Evolutionary conservation across 1,284 basidiomycete genomes (phyloP).

Genomic region (Ganoderma sp.): DNA sequence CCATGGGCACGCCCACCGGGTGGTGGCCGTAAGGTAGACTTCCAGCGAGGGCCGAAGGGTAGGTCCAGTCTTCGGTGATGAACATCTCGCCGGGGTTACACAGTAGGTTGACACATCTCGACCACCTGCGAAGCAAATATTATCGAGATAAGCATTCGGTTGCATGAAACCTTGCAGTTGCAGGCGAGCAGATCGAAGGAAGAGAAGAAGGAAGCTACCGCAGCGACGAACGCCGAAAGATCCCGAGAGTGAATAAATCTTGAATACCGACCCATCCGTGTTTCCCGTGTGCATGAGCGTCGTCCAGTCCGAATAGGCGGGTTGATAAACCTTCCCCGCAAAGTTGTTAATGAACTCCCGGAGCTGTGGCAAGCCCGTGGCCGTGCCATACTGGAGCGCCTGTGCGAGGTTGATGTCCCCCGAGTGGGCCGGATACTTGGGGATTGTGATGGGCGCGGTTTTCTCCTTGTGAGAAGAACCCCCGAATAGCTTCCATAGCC

Average conservation of each 20-base stretch:
- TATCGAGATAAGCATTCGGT: not conserved
- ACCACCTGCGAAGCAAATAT: constrained; percentile 47
- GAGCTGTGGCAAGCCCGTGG: constrained; percentile 59
- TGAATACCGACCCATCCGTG: constrained; percentile 65
- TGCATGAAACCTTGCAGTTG: not conserved
- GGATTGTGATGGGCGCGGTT: constrained; percentile 60
- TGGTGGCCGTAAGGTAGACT: constrained; percentile 55
- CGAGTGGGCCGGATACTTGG: constrained; percentile 58
- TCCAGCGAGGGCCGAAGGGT: constrained; percentile 57
- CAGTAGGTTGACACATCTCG: constrained; percentile 58
- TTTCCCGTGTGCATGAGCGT: constrained; percentile 74
- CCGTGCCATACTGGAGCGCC: constrained; percentile 78
- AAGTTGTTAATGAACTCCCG: constrained; percentile 64
- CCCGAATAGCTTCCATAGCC: constrained; percentile 74
- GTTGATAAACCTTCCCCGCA: constrained; percentile 65
- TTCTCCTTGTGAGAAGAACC: constrained; percentile 46
- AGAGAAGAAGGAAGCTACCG: not conserved
- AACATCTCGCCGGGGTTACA: constrained; percentile 78
- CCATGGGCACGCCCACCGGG: constrained; percentile 70
- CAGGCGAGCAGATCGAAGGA: not conserved
- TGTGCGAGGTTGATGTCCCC: constrained; percentile 67
- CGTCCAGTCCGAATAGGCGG: constrained; percentile 71
- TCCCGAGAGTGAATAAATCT: not conserved
- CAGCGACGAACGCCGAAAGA: not conserved
- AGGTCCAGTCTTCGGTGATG: constrained; percentile 76